Evolutionary conservation across 2,329 filamentous ascomycete genomes (phyloP), one percentile per base, ranked within the genome.

Genomic region (Epichloe sylvatica): DNA sequence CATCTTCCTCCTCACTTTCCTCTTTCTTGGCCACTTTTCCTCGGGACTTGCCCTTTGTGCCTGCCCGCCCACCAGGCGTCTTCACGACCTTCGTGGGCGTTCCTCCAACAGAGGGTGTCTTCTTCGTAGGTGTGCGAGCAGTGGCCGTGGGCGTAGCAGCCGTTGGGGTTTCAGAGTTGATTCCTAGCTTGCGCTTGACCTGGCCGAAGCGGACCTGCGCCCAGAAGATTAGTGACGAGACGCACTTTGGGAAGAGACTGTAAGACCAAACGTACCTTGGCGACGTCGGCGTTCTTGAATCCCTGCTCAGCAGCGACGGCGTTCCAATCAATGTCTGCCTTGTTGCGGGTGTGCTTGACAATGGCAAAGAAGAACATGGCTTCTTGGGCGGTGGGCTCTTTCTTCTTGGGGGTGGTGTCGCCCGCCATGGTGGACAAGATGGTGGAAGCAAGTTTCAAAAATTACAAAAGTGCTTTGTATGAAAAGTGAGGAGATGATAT

Each of bases 311-410:
- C 33, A 1, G 74, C 73, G 3, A 77, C 69, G 4, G 56, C 59
- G 0, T 66, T 59, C 75, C 75, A 77, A 56, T 78, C 69, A 36
- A 73, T 65, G 1, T 70, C 68, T 3, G 68, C 67, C 53, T 67
- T 68, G 62, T 64, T 68, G 21, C 61, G 62, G 41, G 64, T 66
- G 50, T 73, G 61, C 56, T 70, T 69, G 51, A 74, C 61, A 40
- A 75, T 67, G 49, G 66, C 64, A 51, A 67, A 66, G 57, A 72
- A 72, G 41, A 73, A 67, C 57, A 66, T 66, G 8, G 67, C 65
- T 52, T 75, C 71, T 4, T 62, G 56, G 1, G 64, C 54, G 5
- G 62, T 70, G 0, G 69, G 70, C 45, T 67, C 64, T 49, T 63
- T 63, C 54, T 62, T 63, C 49, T 50, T 53, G 21, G 55, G 53